Evolutionary conservation across 495 filamentous ascomycete genomes (phyloP).

Genomic region (Bombardia bombarda): DNA sequence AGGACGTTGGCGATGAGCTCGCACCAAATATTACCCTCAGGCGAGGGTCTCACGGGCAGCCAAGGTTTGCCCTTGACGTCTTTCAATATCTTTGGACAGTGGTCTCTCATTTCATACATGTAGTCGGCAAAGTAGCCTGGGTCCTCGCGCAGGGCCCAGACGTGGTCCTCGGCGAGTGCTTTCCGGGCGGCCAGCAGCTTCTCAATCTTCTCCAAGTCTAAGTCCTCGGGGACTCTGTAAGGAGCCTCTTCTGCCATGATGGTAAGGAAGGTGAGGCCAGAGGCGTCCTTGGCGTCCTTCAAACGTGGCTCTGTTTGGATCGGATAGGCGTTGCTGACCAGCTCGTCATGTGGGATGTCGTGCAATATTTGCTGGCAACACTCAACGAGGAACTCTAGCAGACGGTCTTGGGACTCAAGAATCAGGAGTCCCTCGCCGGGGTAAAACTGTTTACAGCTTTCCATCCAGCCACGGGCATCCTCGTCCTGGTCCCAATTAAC

Average conservation of each 20-base stretch:
- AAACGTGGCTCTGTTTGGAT: slow-evolving; percentile 21
- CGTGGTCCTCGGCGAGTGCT: slow-evolving; percentile 37
- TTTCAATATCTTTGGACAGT: slow-evolving; percentile 29
- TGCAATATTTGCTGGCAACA: slow-evolving; percentile 33
- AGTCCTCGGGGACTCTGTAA: slow-evolving; percentile 31
- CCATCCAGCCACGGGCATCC: slow-evolving; percentile 3
- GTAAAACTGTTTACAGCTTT: slow-evolving; percentile 7
- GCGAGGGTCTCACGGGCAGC: slow-evolving; percentile 6
- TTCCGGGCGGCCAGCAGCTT: slow-evolving; percentile 30
- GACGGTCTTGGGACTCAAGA: slow-evolving; percentile 37
- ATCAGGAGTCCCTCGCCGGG: slow-evolving; percentile 38
- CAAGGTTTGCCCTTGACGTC: slow-evolving; percentile 23
- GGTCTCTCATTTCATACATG: slow-evolving; percentile 30
- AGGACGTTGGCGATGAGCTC: slow-evolving; percentile 13
- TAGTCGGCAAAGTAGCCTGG: slow-evolving; percentile 40
- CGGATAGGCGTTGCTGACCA: slow-evolving; percentile 3
- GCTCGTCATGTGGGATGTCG: slow-evolving; percentile 7
- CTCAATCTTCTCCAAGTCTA: slow-evolving; percentile 34
- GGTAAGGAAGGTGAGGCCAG: slow-evolving; percentile 10
- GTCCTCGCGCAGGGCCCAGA: slow-evolving; percentile 49
- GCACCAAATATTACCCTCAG: slow-evolving; percentile 2
- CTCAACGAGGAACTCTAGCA: slow-evolving; percentile 35
- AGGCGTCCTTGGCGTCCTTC: slow-evolving; percentile 15
- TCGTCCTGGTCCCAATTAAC: slow-evolving; percentile 29
- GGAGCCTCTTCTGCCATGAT: slow-evolving; percentile 36